Evolutionary conservation across 805 yeast genomes (phyloP).

Genomic region (Candida tammaniensis): DNA sequence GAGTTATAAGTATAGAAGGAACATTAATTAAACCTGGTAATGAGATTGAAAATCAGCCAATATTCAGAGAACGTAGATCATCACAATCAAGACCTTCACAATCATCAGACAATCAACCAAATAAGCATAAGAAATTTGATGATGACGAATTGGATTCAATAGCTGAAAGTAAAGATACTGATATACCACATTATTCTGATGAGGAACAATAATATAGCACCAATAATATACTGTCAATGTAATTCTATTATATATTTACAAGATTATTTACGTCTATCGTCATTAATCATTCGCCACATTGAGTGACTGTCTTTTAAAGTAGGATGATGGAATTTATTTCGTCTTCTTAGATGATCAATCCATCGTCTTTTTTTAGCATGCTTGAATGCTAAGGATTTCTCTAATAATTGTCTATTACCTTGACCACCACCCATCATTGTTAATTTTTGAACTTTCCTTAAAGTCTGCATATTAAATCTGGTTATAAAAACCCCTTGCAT

Average conservation of each 20-base stretch:
- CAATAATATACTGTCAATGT: not conserved
- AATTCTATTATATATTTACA: conserved; percentile 1
- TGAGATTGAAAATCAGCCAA: conserved; percentile 55
- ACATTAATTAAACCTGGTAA: conserved; percentile 62
- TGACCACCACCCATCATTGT: conserved; percentile 48
- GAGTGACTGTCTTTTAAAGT: conserved; percentile 35
- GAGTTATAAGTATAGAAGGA: conserved; percentile 86
- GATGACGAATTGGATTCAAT: conserved; percentile 28
- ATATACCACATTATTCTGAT: conserved; percentile 17
- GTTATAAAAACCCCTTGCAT: conserved; percentile 56
- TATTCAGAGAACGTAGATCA: conserved; percentile 38
- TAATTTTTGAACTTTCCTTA: conserved; percentile 61
- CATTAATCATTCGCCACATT: conserved; percentile 45
- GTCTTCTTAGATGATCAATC: conserved; percentile 2
- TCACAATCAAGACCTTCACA: conserved; percentile 12
- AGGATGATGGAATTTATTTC: conserved; percentile 23
- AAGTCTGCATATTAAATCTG: conserved; percentile 50
- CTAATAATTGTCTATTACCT: conserved; percentile 2
- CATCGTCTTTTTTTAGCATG: conserved; percentile 3
- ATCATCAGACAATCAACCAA: not conserved
- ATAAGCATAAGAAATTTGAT: conserved; percentile 48
- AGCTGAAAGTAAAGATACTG: conserved; percentile 5
- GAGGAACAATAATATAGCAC: conserved; percentile 1
- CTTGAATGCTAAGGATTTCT: conserved; percentile 6
- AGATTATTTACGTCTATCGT: conserved; percentile 19